Evolutionary conservation across 495 filamentous ascomycete species (phyloP).

Genomic region (Hypoxylon lienhwacheense): DNA sequence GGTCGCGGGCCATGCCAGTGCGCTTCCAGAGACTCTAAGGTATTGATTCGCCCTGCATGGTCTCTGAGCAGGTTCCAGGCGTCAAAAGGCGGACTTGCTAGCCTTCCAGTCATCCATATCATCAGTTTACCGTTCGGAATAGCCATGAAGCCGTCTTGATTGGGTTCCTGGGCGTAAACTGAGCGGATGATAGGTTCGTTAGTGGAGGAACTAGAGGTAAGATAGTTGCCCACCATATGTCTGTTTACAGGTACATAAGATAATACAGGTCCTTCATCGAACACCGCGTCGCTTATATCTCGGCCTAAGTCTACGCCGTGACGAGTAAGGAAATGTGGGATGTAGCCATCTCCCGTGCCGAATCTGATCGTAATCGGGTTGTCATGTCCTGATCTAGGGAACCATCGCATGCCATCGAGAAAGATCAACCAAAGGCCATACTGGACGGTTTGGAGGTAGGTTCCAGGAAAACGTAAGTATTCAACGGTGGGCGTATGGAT

Average conservation of each 20-base stretch:
- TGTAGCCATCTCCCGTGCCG: background rate
- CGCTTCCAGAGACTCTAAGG: background rate
- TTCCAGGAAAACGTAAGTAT: background rate
- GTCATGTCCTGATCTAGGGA: background rate
- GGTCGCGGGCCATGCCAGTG: too few species aligned
- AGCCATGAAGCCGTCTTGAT: background rate
- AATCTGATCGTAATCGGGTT: background rate
- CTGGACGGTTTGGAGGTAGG: background rate
- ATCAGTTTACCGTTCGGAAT: slow-evolving; percentile 11
- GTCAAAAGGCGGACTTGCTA: background rate
- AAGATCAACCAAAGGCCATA: slow-evolving; percentile 8
- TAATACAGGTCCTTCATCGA: background rate
- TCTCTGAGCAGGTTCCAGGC: slow-evolving; percentile 2
- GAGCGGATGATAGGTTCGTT: too few species aligned
- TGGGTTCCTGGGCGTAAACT: too few species aligned
- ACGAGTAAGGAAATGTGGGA: background rate
- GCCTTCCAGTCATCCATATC: background rate
- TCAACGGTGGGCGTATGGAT: background rate
- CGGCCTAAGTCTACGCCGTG: background rate
- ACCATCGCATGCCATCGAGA: slow-evolving; percentile 17
- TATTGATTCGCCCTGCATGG: background rate
- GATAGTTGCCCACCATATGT: too few species aligned
- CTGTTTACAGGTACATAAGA: slow-evolving; percentile 4
- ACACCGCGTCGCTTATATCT: background rate
- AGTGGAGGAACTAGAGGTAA: too few species aligned